These are phyloP conservation scores for Paramecium pentaurelia DNA, from an alignment of 73 alveolate genomes.

Conservation along the genomic window DNA sequence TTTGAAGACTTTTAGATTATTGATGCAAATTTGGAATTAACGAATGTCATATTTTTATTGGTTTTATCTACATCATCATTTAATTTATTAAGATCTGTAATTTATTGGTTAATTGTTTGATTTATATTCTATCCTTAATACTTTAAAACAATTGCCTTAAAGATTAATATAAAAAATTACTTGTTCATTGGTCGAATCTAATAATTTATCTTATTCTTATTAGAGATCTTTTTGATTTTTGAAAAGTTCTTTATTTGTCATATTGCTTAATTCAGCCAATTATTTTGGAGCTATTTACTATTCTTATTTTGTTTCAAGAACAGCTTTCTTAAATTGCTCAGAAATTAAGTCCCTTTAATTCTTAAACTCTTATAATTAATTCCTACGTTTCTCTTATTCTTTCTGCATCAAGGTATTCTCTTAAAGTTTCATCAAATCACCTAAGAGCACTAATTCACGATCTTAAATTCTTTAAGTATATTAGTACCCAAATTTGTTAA, in stretches of 20 bases:
- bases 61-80: slow-evolving; percentile 19
- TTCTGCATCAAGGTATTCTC: neutral
- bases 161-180: neutral
- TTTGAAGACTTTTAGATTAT: neutral
- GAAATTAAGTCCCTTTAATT: neutral
- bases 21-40: neutral
- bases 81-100: neutral
- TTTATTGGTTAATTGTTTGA: neutral
- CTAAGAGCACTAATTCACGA: neutral
- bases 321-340: neutral
- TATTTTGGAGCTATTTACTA: neutral
- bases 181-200: neutral
- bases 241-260: neutral
- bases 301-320: neutral
- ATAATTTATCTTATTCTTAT: neutral
- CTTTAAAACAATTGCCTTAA: neutral
- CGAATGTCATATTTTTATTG: neutral
- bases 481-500: neutral
- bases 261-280: neutral
- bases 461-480: neutral
- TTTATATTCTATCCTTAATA: neutral
- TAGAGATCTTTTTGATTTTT: neutral
- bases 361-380: neutral
- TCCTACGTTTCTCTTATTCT: neutral
- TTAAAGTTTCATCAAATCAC: neutral